These are phyloP conservation scores for Pythium brachiatum DNA, from an alignment of 352 stramenopile genomes.

Conservation along the genomic window DNA sequence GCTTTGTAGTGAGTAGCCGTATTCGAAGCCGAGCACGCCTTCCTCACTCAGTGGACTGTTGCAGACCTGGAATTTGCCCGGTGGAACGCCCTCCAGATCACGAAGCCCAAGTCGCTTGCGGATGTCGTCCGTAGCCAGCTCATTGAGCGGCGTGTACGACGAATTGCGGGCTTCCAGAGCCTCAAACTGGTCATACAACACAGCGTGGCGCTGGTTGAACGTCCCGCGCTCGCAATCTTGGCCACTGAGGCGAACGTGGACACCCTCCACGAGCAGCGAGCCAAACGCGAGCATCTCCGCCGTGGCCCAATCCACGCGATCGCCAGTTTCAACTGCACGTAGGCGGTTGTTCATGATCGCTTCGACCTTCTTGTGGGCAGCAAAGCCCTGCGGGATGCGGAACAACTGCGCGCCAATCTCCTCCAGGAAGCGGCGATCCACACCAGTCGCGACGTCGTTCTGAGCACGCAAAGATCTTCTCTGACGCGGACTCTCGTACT, in stretches of 20 bases:
- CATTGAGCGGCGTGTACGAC: constrained; percentile 95
- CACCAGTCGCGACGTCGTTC: constrained; percentile 42
- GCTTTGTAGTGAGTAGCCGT: constrained; percentile 83
- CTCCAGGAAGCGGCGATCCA: constrained; percentile 71
- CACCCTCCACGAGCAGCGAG: constrained; percentile 78
- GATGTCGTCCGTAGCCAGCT: constrained; percentile 48
- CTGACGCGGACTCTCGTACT: background rate
- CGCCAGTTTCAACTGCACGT: constrained; percentile 73
- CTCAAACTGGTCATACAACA: constrained; percentile 87
- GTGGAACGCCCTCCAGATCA: constrained; percentile 37
- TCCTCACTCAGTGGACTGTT: constrained; percentile 85
- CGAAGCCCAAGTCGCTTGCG: constrained; percentile 37
- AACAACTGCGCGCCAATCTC: constrained; percentile 76
- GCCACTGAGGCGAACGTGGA: constrained; percentile 81
- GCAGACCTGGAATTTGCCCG: constrained; percentile 67
- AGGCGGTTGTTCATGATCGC: constrained; percentile 86
- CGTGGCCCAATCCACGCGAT: constrained; percentile 86
- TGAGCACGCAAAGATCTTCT: background rate
- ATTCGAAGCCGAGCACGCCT: constrained; percentile 85
- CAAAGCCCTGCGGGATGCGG: constrained; percentile 77
- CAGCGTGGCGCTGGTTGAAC: constrained; percentile 88
- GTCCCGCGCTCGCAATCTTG: constrained; percentile 90
- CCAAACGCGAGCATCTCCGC: constrained; percentile 87
- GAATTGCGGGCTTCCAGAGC: constrained; percentile 72
- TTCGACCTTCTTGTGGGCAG: constrained; percentile 82